Percentiles rank a stretch among this genome's conserved stretches.
Evolutionary conservation across 192 early-diverging fungal genomes (phyloP).

Genomic region (Rhizoclosmatium globosum): DNA sequence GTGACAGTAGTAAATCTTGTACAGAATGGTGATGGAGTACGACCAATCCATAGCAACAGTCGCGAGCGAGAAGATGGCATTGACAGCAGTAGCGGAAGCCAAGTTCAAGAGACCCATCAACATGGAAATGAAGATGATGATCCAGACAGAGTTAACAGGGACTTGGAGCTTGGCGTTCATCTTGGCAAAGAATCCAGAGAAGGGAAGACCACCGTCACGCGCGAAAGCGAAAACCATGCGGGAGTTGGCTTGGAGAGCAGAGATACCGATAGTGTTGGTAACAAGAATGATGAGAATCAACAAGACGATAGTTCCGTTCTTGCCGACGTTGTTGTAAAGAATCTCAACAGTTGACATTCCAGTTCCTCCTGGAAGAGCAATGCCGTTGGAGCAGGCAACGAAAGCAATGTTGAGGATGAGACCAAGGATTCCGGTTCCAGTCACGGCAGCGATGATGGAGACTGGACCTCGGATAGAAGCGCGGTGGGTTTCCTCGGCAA

Average conservation of each 20-base stretch:
- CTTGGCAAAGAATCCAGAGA: slow-evolving; percentile 42
- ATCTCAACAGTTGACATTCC: slow-evolving; percentile 47
- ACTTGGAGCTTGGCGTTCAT: slow-evolving; percentile 49
- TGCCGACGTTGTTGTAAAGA: slow-evolving; percentile 42
- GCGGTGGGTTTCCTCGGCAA: slow-evolving; percentile 51
- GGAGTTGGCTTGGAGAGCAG: slow-evolving; percentile 53
- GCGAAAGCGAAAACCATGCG: slow-evolving; percentile 63
- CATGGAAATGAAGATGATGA: slow-evolving; percentile 45
- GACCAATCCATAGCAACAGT: slow-evolving; percentile 43
- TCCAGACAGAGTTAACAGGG: slow-evolving; percentile 56
- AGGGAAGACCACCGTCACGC: slow-evolving; percentile 59
- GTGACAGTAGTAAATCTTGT: slow-evolving; percentile 38
- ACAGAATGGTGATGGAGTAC: slow-evolving; percentile 18
- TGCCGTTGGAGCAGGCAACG: slow-evolving; percentile 39
- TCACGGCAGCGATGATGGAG: slow-evolving; percentile 43
- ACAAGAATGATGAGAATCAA: slow-evolving; percentile 49
- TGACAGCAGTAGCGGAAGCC: slow-evolving; percentile 31
- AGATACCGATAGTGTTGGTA: slow-evolving; percentile 51
- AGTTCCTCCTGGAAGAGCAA: slow-evolving; percentile 22
- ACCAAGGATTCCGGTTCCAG: slow-evolving; percentile 38
- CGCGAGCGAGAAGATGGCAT: slow-evolving; percentile 52
- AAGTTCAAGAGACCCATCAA: slow-evolving; percentile 38
- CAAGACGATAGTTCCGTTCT: slow-evolving; percentile 45
- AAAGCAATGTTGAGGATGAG: slow-evolving; percentile 50
- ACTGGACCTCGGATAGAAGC: slow-evolving; percentile 44